Evolutionary conservation across 257 asterid genomes (phyloP).

Genomic region (Nicotiana tabacum): DNA sequence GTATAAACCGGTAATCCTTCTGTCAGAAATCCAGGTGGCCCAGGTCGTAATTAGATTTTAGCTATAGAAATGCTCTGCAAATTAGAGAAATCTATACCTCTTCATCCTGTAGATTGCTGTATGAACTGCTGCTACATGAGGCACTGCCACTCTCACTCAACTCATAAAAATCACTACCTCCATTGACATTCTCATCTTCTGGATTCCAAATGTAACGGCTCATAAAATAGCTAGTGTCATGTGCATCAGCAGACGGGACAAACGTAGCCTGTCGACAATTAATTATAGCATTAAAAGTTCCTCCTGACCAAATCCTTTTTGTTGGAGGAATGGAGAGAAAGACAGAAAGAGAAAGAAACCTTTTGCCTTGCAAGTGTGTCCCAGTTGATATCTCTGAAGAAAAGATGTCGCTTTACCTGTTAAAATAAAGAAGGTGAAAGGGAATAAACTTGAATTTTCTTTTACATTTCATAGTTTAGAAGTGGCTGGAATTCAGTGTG

Average conservation of each 20-base stretch:
- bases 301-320: neutral
- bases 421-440: constrained; percentile 14
- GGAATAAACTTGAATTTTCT: neutral
- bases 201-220: constrained; percentile 95
- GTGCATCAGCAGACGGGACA: constrained; percentile 78
- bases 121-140: constrained; percentile 75
- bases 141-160: constrained; percentile 64
- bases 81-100: constrained; percentile 42
- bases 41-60: neutral
- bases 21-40: neutral
- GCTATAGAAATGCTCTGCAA: neutral
- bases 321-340: neutral
- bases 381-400: constrained; percentile 82
- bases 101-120: constrained; percentile 69
- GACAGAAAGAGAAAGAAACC: constrained; percentile 36
- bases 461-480: neutral
- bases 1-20: neutral
- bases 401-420: constrained; percentile 77
- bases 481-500: neutral
- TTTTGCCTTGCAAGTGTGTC: constrained; percentile 86
- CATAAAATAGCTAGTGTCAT: constrained; percentile 95
- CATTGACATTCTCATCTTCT: constrained; percentile 68
- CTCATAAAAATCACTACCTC: constrained; percentile 77
- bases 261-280: constrained; percentile 69
- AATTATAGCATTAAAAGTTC: constrained; percentile 7